Percentiles rank a stretch among this genome's conserved stretches.
These are phyloP conservation scores for Pyrenophora seminiperda DNA, from an alignment of 2,329 filamentous ascomycete species.

Conservation along the genomic window DNA sequence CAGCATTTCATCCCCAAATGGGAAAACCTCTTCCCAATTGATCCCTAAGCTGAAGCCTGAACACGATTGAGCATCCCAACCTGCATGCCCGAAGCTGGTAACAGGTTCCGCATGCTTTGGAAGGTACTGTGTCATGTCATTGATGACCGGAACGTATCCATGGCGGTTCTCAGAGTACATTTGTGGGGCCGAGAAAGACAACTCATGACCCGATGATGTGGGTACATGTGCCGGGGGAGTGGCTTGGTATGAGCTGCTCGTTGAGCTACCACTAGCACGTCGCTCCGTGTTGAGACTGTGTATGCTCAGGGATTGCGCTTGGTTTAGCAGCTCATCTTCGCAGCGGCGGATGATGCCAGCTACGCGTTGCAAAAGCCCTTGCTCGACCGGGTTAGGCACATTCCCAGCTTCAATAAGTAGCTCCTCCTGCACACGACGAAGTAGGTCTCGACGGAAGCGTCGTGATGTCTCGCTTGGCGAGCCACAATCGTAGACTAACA, in stretches of 20 bases:
- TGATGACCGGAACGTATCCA: not conserved
- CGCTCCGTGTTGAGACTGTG: not conserved
- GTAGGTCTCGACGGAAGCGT: slow-evolving; percentile 45
- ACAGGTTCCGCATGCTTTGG: slow-evolving; percentile 9
- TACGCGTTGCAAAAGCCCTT: slow-evolving; percentile 34
- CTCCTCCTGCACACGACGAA: slow-evolving; percentile 39
- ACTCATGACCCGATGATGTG: not conserved
- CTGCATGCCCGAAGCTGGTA: not conserved
- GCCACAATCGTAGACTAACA: slow-evolving; percentile 43
- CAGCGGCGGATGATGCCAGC: slow-evolving; percentile 37
- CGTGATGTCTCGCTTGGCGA: slow-evolving; percentile 32
- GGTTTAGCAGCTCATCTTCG: slow-evolving; percentile 31
- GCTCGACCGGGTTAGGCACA: slow-evolving; percentile 29
- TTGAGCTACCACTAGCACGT: slow-evolving; percentile 8
- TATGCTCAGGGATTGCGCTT: slow-evolving; percentile 1
- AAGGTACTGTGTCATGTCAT: not conserved
- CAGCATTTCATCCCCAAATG: slow-evolving; percentile 11
- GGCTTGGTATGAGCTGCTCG: slow-evolving; percentile 3
- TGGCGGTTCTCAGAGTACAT: not conserved
- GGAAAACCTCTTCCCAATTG: slow-evolving; percentile 30
- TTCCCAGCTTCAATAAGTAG: slow-evolving; percentile 34
- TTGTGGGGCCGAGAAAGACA: not conserved
- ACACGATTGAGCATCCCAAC: slow-evolving; percentile 14
- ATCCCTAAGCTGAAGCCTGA: slow-evolving; percentile 21
- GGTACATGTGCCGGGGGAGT: slow-evolving; percentile 3